A percentile compares a stretch with the other conserved stretches of the same genome.
Conservation (phyloP, 2,329 filamentous ascomycete genomes). For the Rhynchosporium secalis region DNA sequence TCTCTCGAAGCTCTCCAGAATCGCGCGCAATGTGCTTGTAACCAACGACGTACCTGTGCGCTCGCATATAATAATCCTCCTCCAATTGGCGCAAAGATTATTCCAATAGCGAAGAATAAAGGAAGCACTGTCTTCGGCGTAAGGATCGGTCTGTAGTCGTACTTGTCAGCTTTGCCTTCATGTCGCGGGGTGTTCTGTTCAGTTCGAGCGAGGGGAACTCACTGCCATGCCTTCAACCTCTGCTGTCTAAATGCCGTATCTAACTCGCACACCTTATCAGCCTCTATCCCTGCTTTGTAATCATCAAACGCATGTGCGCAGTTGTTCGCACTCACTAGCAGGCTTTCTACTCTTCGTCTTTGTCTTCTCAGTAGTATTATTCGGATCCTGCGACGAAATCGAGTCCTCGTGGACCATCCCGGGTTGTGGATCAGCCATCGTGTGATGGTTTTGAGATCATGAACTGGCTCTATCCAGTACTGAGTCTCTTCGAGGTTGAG, state of each 20-base stretch:
- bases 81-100: slow-evolving; percentile 92
- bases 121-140: slow-evolving; percentile 92
- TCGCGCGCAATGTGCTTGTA: neutral
- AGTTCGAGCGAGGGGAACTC: slow-evolving; percentile 43
- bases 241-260: slow-evolving; percentile 97
- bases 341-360: slow-evolving; percentile 91
- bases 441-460: slow-evolving; percentile 33
- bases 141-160: slow-evolving; percentile 71
- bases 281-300: slow-evolving; percentile 16
- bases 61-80: slow-evolving; percentile 85
- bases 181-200: slow-evolving; percentile 12
- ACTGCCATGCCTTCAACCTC: slow-evolving; percentile 98
- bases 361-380: slow-evolving; percentile 57
- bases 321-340: slow-evolving; percentile 61
- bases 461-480: slow-evolving; percentile 27
- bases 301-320: too few relatives aligned
- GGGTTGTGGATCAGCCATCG: slow-evolving; percentile 37
- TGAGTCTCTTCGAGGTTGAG: slow-evolving; percentile 18
- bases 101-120: slow-evolving; percentile 84
- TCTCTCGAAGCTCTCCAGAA: neutral
- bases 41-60: slow-evolving; percentile 58
- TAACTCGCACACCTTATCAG: slow-evolving; percentile 43
- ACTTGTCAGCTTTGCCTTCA: slow-evolving; percentile 28
- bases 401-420: slow-evolving; percentile 46
- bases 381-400: slow-evolving; percentile 55